Base-by-base conservation (phyloP, 371 early-diverging fungal genomes). In the Choanephora cucurbitarum region DNA sequence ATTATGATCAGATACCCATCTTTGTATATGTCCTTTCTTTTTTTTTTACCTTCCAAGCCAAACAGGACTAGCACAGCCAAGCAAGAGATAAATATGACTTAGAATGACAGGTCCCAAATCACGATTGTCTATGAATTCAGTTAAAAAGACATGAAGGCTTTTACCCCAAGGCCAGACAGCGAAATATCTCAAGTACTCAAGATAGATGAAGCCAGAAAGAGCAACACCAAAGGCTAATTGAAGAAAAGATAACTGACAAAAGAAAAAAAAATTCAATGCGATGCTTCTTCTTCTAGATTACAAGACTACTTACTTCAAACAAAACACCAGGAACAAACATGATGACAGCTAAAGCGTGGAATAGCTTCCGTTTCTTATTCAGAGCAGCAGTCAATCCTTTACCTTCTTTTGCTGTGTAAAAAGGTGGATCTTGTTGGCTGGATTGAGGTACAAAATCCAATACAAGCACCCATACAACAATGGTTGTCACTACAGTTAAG, bases 31-130 rank as follows among this genome's bases (percentile, higher is more conserved):
- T 6, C 0, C 22, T 13, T 53, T 3, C 31, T 22, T 14, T 17
- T 55, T 15, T 21, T 49, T 60, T 33, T 73, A 79, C 75, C 88
- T 76, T 58, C 81, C 83, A 11, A 95, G 69, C 95, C 95, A 97
- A 17, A 95, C 88, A 0, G 95, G 92, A 7, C 84, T 67, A 10
- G 95, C 95, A 66, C 97, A 96, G 1, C 97, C 97, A 15, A 93
- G 39, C 14, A 97, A 63, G 18, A 97, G 72, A 59, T 94, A 95
- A 32, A 96, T 70, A 60, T 97, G 97, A 24, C 92, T 87, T 9
- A 95, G 69, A n/a, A 97, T 89, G 23, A 88, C 83, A 0, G 86
- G 83, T 5, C 90, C 90, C 0, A 85, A 66, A 60, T 97, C 97
- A 15, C 91, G 85, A 37, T 81, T 77, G 59, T 96, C 94, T 23